phyloP scores from a whole-genome alignment of 805 yeast genomes.

The Ogataea saltuana region DNA sequence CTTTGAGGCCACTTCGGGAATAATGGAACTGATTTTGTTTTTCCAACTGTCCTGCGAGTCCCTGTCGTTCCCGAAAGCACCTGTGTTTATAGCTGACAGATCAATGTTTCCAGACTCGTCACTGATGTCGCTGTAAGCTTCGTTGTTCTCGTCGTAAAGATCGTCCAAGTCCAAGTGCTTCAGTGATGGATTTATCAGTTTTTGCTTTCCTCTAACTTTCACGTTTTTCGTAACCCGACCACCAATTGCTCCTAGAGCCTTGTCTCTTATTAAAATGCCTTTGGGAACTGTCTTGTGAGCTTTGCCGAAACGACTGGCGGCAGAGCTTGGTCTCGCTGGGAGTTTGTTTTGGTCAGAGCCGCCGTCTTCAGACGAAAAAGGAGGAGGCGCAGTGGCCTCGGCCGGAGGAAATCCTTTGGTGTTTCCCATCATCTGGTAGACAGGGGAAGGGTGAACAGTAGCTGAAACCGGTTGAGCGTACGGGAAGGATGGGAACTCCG shows the following conservation, averaged over 20 bases:
- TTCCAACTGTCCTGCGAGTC: conserved; percentile 9
- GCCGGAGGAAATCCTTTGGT: conserved; percentile 22
- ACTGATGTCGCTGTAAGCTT: conserved; percentile 20
- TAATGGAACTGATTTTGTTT: conserved; percentile 4
- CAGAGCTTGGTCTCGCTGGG: background rate
- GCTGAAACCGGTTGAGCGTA: conserved; percentile 17
- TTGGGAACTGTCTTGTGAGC: conserved; percentile 14
- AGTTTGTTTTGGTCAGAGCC: background rate
- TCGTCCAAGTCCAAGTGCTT: conserved; percentile 28
- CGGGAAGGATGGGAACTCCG: conserved; percentile 19
- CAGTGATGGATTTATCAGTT: conserved; percentile 27
- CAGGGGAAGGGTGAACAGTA: conserved; percentile 18
- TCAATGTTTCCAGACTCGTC: conserved; percentile 39
- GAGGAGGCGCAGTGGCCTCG: conserved; percentile 18
- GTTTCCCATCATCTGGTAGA: conserved; percentile 13
- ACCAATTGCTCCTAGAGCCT: conserved; percentile 10
- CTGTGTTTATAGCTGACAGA: conserved; percentile 48
- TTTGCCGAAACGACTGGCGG: background rate
- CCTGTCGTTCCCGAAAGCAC: conserved; percentile 28
- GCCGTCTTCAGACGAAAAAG: background rate
- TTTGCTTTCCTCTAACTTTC: conserved; percentile 25
- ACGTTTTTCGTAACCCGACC: conserved; percentile 20
- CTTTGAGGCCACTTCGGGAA: conserved; percentile 10
- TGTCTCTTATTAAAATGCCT: conserved; percentile 20
- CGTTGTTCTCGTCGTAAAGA: conserved; percentile 23